phyloP scores from a whole-genome alignment of 352 stramenopile species.

The Globisporangium middletonii region DNA sequence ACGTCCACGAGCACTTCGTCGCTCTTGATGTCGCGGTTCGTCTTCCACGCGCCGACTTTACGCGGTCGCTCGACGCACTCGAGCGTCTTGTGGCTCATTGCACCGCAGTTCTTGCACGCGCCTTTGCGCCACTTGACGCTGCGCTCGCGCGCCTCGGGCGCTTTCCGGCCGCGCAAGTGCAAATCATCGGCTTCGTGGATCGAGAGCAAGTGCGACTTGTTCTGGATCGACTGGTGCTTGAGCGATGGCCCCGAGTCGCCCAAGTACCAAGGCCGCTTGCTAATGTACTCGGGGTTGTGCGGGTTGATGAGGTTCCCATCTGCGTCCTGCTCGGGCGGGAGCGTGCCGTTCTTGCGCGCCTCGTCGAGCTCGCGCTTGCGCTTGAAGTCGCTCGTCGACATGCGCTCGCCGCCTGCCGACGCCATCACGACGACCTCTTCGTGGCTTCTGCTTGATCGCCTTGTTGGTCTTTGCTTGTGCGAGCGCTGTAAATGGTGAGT shows the following conservation, averaged over 20 bases:
- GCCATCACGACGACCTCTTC: conserved; percentile 28
- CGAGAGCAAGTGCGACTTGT: conserved; percentile 87
- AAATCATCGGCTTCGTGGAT: conserved; percentile 88
- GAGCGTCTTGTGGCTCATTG: conserved; percentile 88
- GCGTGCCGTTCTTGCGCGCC: conserved; percentile 83
- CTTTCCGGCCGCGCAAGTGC: conserved; percentile 43
- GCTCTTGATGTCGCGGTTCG: conserved; percentile 79
- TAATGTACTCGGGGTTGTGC: conserved; percentile 99
- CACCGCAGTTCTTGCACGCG: conserved; percentile 94
- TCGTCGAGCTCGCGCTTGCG: conserved; percentile 89
- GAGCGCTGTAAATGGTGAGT: background rate
- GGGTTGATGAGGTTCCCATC: conserved; percentile 98
- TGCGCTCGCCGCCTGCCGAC: conserved; percentile 52
- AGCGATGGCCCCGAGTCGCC: conserved; percentile 91
- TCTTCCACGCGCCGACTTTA: conserved; percentile 91
- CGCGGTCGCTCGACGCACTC: conserved; percentile 92
- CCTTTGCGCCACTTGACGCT: conserved; percentile 81
- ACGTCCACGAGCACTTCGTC: conserved; percentile 87
- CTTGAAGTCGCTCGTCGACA: conserved; percentile 78
- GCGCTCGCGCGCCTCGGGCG: conserved; percentile 3
- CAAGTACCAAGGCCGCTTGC: conserved; percentile 98
- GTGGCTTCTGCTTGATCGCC: background rate
- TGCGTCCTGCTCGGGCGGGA: conserved; percentile 83
- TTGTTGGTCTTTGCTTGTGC: background rate
- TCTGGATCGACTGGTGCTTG: conserved; percentile 93